phyloP scores from a whole-genome alignment of 108 stramenopile genomes.

The Nannochloropsis granulata region DNA sequence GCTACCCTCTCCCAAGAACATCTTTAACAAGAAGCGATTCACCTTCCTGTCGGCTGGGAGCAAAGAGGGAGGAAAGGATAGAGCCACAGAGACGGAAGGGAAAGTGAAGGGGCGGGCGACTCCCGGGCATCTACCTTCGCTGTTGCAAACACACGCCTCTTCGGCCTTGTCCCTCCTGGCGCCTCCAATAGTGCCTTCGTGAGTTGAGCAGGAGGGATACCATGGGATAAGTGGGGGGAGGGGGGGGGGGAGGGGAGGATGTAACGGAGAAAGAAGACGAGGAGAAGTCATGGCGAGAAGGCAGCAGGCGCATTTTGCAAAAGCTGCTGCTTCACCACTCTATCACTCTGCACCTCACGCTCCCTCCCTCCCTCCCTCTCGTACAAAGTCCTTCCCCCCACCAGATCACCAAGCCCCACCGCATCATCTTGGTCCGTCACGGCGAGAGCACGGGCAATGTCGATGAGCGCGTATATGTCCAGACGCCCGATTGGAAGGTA shows the following conservation, averaged over 20 bases:
- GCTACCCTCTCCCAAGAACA: neutral
- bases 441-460: slow-evolving; percentile 34
- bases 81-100: neutral
- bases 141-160: too few species aligned
- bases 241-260: neutral
- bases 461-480: slow-evolving; percentile 33
- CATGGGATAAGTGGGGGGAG: neutral
- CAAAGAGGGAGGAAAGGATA: neutral
- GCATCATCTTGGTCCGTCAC: slow-evolving; percentile 35
- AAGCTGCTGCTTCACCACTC: neutral
- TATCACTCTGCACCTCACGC: neutral
- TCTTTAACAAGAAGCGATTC: neutral
- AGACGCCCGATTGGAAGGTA: slow-evolving; percentile 39
- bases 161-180: neutral
- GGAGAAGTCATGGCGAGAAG: neutral
- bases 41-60: neutral
- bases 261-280: neutral
- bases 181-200: neutral
- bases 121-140: too few species aligned
- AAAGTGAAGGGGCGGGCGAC: neutral
- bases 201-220: neutral
- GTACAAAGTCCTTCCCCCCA: neutral
- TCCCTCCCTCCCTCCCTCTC: neutral
- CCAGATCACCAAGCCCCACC: slow-evolving; percentile 10
- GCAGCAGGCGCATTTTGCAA: neutral